Evolutionary conservation across 352 stramenopile genomes (phyloP).

Genomic region (Elongisporangium senticosum): DNA sequence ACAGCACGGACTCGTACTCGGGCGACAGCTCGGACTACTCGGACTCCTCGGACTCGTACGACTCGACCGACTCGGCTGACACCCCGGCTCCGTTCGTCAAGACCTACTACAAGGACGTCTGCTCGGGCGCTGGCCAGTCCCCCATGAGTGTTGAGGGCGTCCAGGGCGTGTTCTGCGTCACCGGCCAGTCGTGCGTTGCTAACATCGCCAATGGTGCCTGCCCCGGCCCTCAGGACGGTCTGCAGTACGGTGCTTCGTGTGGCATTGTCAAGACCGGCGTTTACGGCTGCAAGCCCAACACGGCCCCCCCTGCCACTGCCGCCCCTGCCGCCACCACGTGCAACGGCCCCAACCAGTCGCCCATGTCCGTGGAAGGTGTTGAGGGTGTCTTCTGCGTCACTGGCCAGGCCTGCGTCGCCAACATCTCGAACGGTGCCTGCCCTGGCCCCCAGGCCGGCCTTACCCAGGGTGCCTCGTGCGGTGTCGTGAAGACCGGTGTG

Average conservation of each 20-base stretch:
- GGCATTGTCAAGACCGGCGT: slow-evolving; percentile 24
- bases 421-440: slow-evolving; percentile 27
- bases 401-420: slow-evolving; percentile 21
- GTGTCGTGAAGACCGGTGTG: slow-evolving; percentile 25
- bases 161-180: slow-evolving; percentile 24
- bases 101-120: slow-evolving; percentile 1
- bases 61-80: too few species aligned
- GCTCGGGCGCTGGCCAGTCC: slow-evolving; percentile 7
- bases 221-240: slow-evolving; percentile 17
- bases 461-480: slow-evolving; percentile 34
- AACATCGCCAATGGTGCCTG: slow-evolving; percentile 19
- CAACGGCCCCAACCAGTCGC: not conserved
- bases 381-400: slow-evolving; percentile 38
- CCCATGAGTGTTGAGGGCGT: slow-evolving; percentile 30
- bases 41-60: not conserved
- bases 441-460: slow-evolving; percentile 31
- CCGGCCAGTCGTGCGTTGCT: slow-evolving; percentile 17
- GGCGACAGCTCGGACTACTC: not conserved
- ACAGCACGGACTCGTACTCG: not conserved
- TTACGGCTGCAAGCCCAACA: slow-evolving; percentile 26
- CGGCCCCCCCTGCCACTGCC: slow-evolving; percentile 2
- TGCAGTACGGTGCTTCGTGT: slow-evolving; percentile 27
- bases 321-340: slow-evolving; percentile 2
- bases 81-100: slow-evolving; percentile 4
- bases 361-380: slow-evolving; percentile 31